Evolutionary conservation across 768 basidiomycete genomes (phyloP).

Genomic region (Tricholoma sp.): DNA sequence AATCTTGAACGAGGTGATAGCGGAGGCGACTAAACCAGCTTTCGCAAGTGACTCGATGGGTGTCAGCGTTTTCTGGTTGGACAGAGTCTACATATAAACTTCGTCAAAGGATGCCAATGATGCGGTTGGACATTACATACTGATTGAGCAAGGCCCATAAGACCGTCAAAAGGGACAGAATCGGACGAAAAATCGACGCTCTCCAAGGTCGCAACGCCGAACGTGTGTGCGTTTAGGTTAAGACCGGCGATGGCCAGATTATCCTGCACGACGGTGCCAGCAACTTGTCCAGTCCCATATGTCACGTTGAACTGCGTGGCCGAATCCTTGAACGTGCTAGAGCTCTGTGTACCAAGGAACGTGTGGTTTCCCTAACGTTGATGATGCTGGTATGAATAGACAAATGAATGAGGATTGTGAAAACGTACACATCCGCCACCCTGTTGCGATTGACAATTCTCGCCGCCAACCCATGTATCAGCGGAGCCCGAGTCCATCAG

Average conservation of each 20-base stretch:
- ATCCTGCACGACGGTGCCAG: conserved; percentile 60
- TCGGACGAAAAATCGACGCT: conserved; percentile 53
- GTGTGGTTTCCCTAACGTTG: conserved; percentile 49
- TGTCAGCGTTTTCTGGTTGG: conserved; percentile 57
- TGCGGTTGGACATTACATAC: conserved; percentile 28
- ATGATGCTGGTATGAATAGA: neutral
- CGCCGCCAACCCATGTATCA: conserved; percentile 61
- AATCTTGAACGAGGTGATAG: conserved; percentile 79
- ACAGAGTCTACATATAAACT: conserved; percentile 40
- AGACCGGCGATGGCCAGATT: conserved; percentile 61
- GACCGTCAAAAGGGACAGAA: conserved; percentile 55
- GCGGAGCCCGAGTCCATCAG: conserved; percentile 71
- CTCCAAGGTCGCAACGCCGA: conserved; percentile 62
- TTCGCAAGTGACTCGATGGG: conserved; percentile 67
- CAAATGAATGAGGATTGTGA: neutral
- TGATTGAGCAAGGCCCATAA: conserved; percentile 75
- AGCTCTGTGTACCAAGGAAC: conserved; percentile 57
- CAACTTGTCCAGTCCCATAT: conserved; percentile 68
- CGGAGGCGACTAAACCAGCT: conserved; percentile 48
- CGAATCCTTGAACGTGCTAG: conserved; percentile 56
- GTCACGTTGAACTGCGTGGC: conserved; percentile 49
- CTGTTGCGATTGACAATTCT: conserved; percentile 41
- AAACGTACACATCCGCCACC: conserved; percentile 38
- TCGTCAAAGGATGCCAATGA: neutral
- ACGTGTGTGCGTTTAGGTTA: conserved; percentile 49